Evolutionary conservation across 2,329 filamentous ascomycete genomes (phyloP), one percentile per base, ranked within the genome.

Genomic region (Aspergillus nomiae): DNA sequence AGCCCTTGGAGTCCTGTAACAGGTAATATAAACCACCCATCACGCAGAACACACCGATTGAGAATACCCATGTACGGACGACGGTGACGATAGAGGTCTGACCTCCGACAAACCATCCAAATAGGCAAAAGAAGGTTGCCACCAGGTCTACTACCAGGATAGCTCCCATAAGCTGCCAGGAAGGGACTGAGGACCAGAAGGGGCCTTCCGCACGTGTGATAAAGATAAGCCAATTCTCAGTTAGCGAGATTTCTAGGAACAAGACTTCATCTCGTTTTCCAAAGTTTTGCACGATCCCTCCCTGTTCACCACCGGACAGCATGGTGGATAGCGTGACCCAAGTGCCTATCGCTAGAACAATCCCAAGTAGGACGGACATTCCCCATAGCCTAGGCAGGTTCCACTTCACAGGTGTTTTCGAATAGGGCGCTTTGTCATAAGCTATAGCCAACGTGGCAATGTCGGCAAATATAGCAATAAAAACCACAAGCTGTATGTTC

Each of bases 171-270:
- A 96, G 84, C 80, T 96, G 91, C 90, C 92, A 94, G 65, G 92
- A 96, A 64, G 93, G 92, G 63, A 92, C 87, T 28, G 91, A 94
- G 3, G 91, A 93, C 92, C 92, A 96, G 86, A 96, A 94, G 60
- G 92, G 92, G 74, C 92, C 92, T 80, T 94, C 94, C 81, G 92
- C 90, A 85, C 93, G 92, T 68, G 92, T 96, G 82, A 96, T 94
- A 84, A 97, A 96, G 81, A 97, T 97, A 58, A 96, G 86, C 92
- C 93, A 96, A 83, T 96, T 97, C 85, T 96, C 92, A 64, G 92
- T 94, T 60, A 96, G 87, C 14, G 91, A 92, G 78, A 96, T 92
- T 82, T 96, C 88, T 43, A 97, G 89, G 87, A 96, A 96, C 73
- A 97, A 81, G 63, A 96, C 89, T 71, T 89, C 88, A 71, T 96